phyloP scores from a whole-genome alignment of 352 stramenopile species.

The Phytophthora pinifolia region DNA sequence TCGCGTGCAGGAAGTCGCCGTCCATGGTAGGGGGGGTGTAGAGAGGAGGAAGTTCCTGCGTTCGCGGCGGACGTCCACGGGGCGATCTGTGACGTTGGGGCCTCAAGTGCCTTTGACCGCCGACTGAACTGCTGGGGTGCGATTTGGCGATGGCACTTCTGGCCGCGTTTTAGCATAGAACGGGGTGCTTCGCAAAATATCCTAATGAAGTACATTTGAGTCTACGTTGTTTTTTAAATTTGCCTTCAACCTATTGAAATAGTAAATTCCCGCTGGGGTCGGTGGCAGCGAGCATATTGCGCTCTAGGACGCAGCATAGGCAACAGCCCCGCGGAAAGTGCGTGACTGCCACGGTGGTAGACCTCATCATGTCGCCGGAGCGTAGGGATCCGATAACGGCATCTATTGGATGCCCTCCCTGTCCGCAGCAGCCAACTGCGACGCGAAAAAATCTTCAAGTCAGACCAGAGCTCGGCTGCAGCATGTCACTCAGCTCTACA shows the following conservation, averaged over 20 bases:
- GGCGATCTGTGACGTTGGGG: constrained; percentile 14
- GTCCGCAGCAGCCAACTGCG: neutral
- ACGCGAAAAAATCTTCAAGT: constrained; percentile 11
- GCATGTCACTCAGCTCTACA: neutral
- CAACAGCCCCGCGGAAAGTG: constrained; percentile 1
- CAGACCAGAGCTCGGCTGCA: neutral
- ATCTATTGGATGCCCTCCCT: neutral
- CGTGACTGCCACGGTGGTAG: neutral
- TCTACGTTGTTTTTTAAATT: too few species aligned
- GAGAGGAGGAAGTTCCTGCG: constrained; percentile 1
- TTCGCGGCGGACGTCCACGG: constrained; percentile 9
- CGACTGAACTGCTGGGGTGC: constrained; percentile 3
- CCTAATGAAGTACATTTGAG: too few species aligned
- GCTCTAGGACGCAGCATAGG: neutral
- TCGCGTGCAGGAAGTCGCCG: constrained; percentile 70
- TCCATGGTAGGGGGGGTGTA: constrained; percentile 43
- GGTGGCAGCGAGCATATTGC: neutral
- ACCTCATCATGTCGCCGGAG: constrained; percentile 6
- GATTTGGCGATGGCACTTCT: constrained; percentile 24
- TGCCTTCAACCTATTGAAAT: too few species aligned
- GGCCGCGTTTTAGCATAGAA: neutral
- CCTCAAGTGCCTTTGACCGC: constrained; percentile 11
- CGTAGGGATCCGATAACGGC: constrained; percentile 6
- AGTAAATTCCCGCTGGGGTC: too few species aligned
- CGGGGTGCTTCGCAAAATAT: too few species aligned